Evolutionary conservation across 495 filamentous ascomycete genomes (phyloP), one percentile per base, ranked within the genome.

Genomic region (Aspergillus incahuasiensis): DNA sequence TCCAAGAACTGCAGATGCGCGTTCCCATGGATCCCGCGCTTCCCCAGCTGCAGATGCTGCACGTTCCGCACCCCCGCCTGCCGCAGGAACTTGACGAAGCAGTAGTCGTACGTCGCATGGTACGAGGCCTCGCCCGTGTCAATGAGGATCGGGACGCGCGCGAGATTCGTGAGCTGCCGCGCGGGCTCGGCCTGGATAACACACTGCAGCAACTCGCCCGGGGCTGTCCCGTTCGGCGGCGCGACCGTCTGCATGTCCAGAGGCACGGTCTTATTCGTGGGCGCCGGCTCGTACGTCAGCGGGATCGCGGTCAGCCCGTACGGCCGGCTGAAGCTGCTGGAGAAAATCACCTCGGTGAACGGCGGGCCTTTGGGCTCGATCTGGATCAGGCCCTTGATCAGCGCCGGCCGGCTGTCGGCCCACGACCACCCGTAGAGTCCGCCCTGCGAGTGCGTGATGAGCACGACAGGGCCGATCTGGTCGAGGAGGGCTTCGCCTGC

Each of bases 1-100:
- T 86, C 82, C 58, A 85, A 64, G 56, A 83, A 82, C 48, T 79
- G 69, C 63, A 85, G 72, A 64, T 85, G 81, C 9, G 77, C 82
- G 62, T 86, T 85, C 1, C 84, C 82, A 30, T 69, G 57, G 22
- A 84, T 77, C 0, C 75, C 75, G 7, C 58, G 46, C 58, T 79
- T 65, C 0, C 58, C 65, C 50, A 85, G 68, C 46, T 79, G 63
- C 46, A 79, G 34, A 52, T 75, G 71, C 48, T 79, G 63, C 6
- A 74, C 70, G 32, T 35, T 35, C 4, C 61, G 24, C 1, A 82
- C 75, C 2, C 82, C 82, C 2, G 79, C 81, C 63, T 87, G 82
- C 52, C 71, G 59, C 54, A 85, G 64, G 59, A 77, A 86, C 50
- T 65, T 52, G 19, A 79, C 75, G 0, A 75, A 80, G 58, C 74